Percentiles rank a stretch among this genome's conserved stretches.
Conservation (phyloP, 2,329 filamentous ascomycete genomes). For the Coniella lustricola region DNA sequence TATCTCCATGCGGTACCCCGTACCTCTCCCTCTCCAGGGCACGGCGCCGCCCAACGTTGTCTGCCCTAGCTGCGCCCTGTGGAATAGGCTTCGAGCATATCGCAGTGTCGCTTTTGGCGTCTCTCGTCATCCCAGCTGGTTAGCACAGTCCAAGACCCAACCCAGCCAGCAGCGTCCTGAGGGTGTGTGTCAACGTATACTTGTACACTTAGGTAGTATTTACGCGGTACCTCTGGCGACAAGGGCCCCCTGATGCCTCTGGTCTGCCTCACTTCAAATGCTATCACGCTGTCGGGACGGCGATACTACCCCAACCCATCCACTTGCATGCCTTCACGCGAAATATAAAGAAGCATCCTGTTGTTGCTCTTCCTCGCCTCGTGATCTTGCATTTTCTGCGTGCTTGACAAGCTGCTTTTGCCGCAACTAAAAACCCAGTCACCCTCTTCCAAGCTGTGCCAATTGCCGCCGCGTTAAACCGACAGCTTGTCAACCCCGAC, state of each 20-base stretch:
- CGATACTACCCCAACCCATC: slow-evolving; percentile 15
- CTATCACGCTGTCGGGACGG: slow-evolving; percentile 5
- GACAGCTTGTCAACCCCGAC: background rate
- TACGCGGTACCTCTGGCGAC: background rate
- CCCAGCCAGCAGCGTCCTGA: too few species aligned
- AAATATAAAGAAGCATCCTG: slow-evolving; percentile 10
- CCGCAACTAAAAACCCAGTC: too few species aligned
- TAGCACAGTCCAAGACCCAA: too few species aligned
- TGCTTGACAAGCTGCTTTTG: background rate
- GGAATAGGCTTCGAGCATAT: too few species aligned
- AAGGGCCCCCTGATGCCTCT: slow-evolving; percentile 8
- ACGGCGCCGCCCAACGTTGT: too few species aligned
- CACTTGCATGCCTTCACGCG: background rate
- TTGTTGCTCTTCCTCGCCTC: slow-evolving; percentile 2
- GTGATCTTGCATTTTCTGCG: background rate
- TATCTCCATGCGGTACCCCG: too few species aligned
- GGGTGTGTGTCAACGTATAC: background rate
- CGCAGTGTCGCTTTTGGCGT: too few species aligned
- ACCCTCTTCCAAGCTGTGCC: background rate
- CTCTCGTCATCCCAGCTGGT: too few species aligned
- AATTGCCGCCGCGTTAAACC: background rate
- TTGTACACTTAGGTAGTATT: background rate
- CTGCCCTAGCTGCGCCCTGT: too few species aligned
- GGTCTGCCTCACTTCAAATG: slow-evolving; percentile 14
- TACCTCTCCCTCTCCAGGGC: too few species aligned